Percentiles rank a stretch among this genome's conserved stretches.
These are phyloP conservation scores for Oenanthe javanica DNA, from an alignment of 140 eudicot species.

Conservation along the genomic window DNA sequence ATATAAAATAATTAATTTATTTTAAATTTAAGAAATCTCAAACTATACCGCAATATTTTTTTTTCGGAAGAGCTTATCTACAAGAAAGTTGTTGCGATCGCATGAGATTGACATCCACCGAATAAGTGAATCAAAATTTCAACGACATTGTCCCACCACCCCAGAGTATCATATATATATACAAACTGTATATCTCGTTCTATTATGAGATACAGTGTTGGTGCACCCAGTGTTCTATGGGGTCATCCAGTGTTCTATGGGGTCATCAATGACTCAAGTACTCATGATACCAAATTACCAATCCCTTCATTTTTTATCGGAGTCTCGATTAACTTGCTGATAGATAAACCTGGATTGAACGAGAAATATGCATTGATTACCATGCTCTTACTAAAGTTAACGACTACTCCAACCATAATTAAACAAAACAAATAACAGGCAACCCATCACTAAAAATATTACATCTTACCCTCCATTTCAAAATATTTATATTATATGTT, in stretches of 20 bases:
- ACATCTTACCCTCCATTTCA: no score
- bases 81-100: neutral
- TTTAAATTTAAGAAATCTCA: no score
- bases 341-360: neutral
- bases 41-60: no score
- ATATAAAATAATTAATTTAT: no score
- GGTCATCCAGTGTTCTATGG: no score
- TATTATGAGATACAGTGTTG: neutral
- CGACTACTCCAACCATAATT: neutral
- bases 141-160: slow-evolving; percentile 9
- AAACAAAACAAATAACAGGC: neutral
- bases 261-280: neutral
- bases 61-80: neutral
- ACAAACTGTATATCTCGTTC: neutral
- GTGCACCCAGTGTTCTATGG: neutral
- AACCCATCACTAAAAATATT: no score
- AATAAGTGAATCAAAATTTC: slow-evolving; percentile 4
- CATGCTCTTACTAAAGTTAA: neutral
- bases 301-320: neutral
- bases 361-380: neutral
- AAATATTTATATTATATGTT: no score
- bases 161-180: neutral
- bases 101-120: slow-evolving; percentile 11
- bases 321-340: neutral
- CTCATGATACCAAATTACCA: no score